phyloP scores from a whole-genome alignment of 202 grass and related monocot species.

The Zoysia matrella region DNA sequence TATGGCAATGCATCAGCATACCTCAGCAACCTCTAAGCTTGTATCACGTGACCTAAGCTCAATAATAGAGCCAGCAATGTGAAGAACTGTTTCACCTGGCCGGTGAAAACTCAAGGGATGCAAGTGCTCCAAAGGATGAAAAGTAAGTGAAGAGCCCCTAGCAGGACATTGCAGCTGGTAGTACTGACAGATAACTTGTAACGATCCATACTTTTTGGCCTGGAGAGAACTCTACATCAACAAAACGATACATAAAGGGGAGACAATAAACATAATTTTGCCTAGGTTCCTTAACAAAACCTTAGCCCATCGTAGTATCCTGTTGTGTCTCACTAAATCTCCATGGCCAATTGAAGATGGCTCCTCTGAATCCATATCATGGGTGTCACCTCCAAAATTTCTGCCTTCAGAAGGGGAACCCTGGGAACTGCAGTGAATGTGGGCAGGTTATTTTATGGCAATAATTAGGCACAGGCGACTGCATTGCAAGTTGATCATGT shows the following conservation, averaged over 20 bases:
- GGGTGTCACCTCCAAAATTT: too few species aligned
- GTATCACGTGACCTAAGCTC: conserved; percentile 83
- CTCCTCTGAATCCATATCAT: too few species aligned
- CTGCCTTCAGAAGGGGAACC: conserved; percentile 30
- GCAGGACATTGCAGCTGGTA: too few species aligned
- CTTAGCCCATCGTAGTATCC: conserved; percentile 89
- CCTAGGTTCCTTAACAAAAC: conserved; percentile 65
- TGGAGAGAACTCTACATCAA: neutral
- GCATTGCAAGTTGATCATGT: neutral
- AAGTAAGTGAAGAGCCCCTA: too few species aligned
- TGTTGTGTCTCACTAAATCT: conserved; percentile 65
- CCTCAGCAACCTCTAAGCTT: conserved; percentile 91
- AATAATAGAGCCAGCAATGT: conserved; percentile 88
- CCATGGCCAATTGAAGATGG: conserved; percentile 48
- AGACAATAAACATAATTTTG: conserved; percentile 37
- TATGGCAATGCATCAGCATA: conserved; percentile 32
- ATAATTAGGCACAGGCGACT: neutral
- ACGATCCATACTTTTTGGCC: too few species aligned
- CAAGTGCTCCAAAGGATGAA: conserved; percentile 95
- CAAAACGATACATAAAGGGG: conserved; percentile 37
- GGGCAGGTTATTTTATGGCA: conserved; percentile 18
- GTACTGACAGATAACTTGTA: too few species aligned
- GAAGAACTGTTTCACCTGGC: conserved; percentile 93
- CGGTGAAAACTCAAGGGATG: conserved; percentile 91
- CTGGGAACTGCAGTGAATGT: conserved; percentile 58